Percentiles rank a stretch among this genome's conserved stretches.
Evolutionary conservation across 805 yeast species (phyloP).

Genomic region (Monosporozyma siamensis): DNA sequence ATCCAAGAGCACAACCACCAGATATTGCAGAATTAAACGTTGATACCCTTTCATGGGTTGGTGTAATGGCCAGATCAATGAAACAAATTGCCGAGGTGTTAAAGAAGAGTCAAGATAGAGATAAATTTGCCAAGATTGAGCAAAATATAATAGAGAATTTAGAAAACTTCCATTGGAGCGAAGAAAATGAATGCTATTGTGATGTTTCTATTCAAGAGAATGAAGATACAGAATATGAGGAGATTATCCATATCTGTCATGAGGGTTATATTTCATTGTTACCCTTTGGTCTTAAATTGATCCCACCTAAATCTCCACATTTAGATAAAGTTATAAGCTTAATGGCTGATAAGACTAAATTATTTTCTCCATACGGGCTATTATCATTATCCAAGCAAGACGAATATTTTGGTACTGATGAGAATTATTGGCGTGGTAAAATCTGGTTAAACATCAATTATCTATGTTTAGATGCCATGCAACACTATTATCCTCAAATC

Average conservation of each 20-base stretch:
- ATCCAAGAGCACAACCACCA: conserved; percentile 75
- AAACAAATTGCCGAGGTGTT: conserved; percentile 57
- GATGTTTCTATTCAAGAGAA: conserved; percentile 70
- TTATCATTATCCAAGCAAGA: conserved; percentile 69
- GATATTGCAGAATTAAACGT: conserved; percentile 87
- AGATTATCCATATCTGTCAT: conserved; percentile 53
- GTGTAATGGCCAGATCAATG: conserved; percentile 82
- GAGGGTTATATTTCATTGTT: conserved; percentile 80
- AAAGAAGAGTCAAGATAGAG: conserved; percentile 49
- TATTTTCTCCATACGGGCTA: conserved; percentile 74
- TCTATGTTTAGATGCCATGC: conserved; percentile 60
- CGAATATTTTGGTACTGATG: conserved; percentile 59
- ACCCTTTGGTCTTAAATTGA: conserved; percentile 70
- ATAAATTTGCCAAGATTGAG: conserved; percentile 45
- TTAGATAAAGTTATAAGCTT: conserved; percentile 45
- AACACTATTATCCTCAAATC: conserved; percentile 38
- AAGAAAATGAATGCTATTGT: conserved; percentile 57
- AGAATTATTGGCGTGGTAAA: conserved; percentile 94
- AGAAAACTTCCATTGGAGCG: conserved; percentile 75
- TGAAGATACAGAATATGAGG: conserved; percentile 41
- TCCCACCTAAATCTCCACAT: conserved; percentile 40
- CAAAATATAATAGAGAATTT: conserved; percentile 52
- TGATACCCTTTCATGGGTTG: conserved; percentile 87
- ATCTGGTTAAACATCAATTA: conserved; percentile 91
- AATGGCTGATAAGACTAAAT: conserved; percentile 57